A percentile compares a stretch with the other conserved stretches of the same genome.
These are phyloP conservation scores for Exophiala alcalophila DNA, from an alignment of 2,329 filamentous ascomycete genomes.

Conservation along the genomic window DNA sequence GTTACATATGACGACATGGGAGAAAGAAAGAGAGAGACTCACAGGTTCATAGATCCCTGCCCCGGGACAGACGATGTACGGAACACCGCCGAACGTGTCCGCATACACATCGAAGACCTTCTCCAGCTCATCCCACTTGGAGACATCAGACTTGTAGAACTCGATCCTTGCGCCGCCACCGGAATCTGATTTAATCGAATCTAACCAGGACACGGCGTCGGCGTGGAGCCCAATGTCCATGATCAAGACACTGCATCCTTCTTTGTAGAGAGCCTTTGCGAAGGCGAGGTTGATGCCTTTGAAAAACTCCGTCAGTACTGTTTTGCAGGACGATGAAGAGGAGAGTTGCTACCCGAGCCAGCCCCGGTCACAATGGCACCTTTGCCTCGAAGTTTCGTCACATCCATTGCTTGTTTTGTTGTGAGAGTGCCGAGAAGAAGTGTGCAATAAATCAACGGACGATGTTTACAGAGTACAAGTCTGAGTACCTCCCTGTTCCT, in stretches of 20 bases:
- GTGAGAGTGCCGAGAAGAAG: too few relatives aligned
- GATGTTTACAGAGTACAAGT: too few relatives aligned
- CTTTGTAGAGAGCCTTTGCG: constrained; percentile 40
- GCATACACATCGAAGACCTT: constrained; percentile 49
- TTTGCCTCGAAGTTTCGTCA: constrained; percentile 2
- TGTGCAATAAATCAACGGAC: too few relatives aligned
- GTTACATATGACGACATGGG: too few relatives aligned
- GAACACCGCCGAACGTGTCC: constrained; percentile 46
- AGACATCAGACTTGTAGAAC: constrained; percentile 47
- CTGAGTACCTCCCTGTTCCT: too few relatives aligned
- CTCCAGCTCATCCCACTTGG: constrained; percentile 48
- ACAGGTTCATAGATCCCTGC: constrained; percentile 42
- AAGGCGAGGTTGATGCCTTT: constrained; percentile 48
- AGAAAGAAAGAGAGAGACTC: constrained; percentile 45
- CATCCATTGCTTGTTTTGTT: too few relatives aligned
- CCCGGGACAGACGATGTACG: constrained; percentile 46
- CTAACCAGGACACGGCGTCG: constrained; percentile 41
- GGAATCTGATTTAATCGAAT: constrained; percentile 35
- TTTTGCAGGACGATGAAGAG: too few relatives aligned
- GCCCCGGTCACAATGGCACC: constrained; percentile 16
- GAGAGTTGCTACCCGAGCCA: constrained; percentile 30
- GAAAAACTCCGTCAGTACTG: too few relatives aligned
- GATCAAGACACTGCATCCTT: constrained; percentile 45
- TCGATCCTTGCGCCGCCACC: constrained; percentile 34
- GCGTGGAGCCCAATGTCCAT: constrained; percentile 45